Evolutionary conservation across 2,329 filamentous ascomycete species (phyloP).

Genomic region (Neoscytalidium dimidiatum): DNA sequence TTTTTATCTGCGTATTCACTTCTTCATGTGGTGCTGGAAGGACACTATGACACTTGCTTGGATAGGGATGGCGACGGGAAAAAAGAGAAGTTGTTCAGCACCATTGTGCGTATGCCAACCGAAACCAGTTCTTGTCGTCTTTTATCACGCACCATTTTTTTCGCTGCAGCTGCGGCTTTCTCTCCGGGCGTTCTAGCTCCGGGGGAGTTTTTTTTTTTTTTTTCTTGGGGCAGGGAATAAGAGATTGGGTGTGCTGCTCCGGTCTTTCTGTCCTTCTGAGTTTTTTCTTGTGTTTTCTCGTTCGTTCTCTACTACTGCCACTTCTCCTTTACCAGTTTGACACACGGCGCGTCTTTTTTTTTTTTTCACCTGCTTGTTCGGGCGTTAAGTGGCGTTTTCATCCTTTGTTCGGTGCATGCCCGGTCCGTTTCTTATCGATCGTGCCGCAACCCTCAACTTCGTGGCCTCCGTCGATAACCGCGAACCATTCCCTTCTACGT

Average conservation of each 20-base stretch:
- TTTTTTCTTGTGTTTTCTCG: not conserved
- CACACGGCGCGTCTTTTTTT: not conserved
- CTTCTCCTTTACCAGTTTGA: not conserved
- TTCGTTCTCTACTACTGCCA: not conserved
- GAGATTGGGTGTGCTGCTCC: not conserved
- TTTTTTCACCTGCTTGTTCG: not conserved
- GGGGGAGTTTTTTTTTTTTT: not conserved
- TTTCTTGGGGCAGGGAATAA: not conserved
- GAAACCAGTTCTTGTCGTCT: not conserved
- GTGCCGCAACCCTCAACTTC: not conserved
- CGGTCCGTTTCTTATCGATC: not conserved
- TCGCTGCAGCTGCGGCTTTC: not conserved
- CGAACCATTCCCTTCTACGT: not conserved
- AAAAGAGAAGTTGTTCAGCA: not conserved
- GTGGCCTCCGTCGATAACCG: not conserved
- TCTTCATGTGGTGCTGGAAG: not conserved
- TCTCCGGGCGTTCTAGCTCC: conserved; percentile 2
- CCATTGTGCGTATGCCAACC: not conserved
- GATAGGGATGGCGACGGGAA: not conserved
- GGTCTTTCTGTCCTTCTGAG: not conserved
- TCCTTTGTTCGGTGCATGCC: not conserved
- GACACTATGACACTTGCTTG: not conserved
- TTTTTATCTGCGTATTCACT: not conserved
- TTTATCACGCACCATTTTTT: not conserved
- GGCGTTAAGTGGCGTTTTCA: not conserved